phyloP scores from a whole-genome alignment of 768 basidiomycete genomes.

The Tylopilus balloui region DNA sequence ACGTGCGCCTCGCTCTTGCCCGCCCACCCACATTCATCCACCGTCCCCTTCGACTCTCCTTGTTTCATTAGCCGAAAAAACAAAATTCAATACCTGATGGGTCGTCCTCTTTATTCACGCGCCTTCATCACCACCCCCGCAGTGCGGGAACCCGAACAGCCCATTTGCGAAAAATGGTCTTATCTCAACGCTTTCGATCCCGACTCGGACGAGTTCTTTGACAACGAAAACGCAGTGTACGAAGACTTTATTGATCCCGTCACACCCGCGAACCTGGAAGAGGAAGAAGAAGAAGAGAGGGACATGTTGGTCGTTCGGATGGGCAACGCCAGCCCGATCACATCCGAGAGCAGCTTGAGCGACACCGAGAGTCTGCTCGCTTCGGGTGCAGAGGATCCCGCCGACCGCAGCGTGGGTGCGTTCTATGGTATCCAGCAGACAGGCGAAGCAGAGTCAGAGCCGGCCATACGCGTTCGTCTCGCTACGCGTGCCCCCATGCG shows the following conservation, averaged over 20 bases:
- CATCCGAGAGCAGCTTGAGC: constrained; percentile 42
- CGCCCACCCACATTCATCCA: constrained; percentile 3
- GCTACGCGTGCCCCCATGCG: constrained; percentile 11
- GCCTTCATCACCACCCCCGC: constrained; percentile 35
- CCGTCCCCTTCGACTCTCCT: constrained; percentile 1
- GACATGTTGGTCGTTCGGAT: constrained; percentile 31
- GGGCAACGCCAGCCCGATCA: constrained; percentile 33
- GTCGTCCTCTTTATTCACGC: constrained; percentile 56
- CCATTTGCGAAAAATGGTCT: constrained; percentile 55
- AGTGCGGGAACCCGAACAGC: constrained; percentile 43
- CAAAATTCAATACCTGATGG: constrained; percentile 36
- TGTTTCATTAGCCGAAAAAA: constrained; percentile 28
- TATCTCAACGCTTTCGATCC: constrained; percentile 68
- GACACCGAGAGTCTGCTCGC: constrained; percentile 49
- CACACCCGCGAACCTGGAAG: constrained; percentile 3
- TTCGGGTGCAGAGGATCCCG: constrained; percentile 39
- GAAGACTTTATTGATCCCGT: constrained; percentile 59
- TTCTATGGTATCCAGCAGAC: constrained; percentile 29
- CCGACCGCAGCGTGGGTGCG: constrained; percentile 36
- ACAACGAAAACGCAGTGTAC: constrained; percentile 50
- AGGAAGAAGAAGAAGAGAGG: constrained; percentile 26
- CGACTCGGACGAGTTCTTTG: constrained; percentile 75
- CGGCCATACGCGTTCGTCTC: constrained; percentile 23
- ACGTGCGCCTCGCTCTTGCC: neutral
- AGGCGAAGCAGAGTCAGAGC: constrained; percentile 11